Evolutionary conservation across 2,329 filamentous ascomycete genomes (phyloP).

Genomic region (Fusarium subtropicale): DNA sequence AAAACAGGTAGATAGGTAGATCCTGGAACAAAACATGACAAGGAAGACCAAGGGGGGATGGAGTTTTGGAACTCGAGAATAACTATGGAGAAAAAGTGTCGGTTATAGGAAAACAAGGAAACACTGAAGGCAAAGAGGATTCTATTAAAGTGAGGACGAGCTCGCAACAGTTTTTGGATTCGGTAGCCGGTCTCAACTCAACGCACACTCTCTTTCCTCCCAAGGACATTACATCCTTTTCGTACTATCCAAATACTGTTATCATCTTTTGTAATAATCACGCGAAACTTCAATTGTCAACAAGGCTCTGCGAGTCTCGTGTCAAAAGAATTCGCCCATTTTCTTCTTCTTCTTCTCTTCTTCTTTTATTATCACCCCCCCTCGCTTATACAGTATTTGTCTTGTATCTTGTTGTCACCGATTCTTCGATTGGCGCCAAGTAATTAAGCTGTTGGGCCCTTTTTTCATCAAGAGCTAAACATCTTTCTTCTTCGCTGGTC

Average conservation of each 20-base stretch:
- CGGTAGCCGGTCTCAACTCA: conserved; percentile 40
- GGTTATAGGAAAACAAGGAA: conserved; percentile 3
- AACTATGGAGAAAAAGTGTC: conserved; percentile 15
- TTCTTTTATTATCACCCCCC: conserved; percentile 10
- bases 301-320: conserved; percentile 39
- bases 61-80: conserved; percentile 32
- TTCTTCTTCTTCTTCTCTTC: conserved; percentile 11
- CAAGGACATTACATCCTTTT: not conserved
- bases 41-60: conserved; percentile 15
- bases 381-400: conserved; percentile 35
- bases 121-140: conserved; percentile 23
- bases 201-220: conserved; percentile 30
- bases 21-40: conserved; percentile 25
- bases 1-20: conserved; percentile 6
- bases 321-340: conserved; percentile 19
- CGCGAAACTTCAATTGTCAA: conserved; percentile 5
- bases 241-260: not conserved
- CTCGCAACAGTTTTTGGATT: conserved; percentile 14
- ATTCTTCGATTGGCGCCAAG: conserved; percentile 12
- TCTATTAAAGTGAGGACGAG: conserved; percentile 28
- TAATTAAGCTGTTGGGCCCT: conserved; percentile 4
- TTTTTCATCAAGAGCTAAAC: not conserved
- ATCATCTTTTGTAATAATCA: conserved; percentile 25
- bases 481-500: conserved; percentile 35
- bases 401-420: conserved; percentile 6